Base-by-base conservation (phyloP, 371 early-diverging fungal genomes). In the Circinella minor region DNA sequence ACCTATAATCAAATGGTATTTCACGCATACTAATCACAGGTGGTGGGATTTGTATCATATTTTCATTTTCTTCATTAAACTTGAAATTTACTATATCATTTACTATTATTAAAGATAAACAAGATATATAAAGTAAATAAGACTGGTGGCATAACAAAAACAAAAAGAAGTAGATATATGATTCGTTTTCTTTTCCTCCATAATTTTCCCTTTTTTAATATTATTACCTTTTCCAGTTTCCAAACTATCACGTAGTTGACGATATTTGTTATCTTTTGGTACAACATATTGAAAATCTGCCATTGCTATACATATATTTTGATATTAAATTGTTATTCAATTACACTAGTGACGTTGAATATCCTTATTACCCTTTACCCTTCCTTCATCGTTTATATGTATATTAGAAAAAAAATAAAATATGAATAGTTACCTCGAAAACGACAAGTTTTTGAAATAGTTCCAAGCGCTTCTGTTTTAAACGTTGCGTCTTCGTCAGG, bases 261-360 rank as follows among this genome's bases (percentile, higher is more conserved):
- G 46, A 3, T 86, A 72, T 1, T 78, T 79, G 49, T 88, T 83
- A 0, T 68, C 66, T 55, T 76, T 77, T 43, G 86, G 80, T 3
- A 85, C 76, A 14, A 81, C 1, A 51, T 80, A 82, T 60, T 91
- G 91, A 67, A 80, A 89, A 74, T 91, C 91, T 0, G 86, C 88
- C 65, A 90, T 60, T 5, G 77, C 91, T 88, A 64, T 43, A 43
- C 11, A 9, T 43, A 11, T 43, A 43, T 43, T 43, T 43, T 43
- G 11, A 43, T 43, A 43, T 43, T 27, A 27, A 27, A 27, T 27
- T 27, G 27, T 27, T 27, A 27, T 27, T 27, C 2, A 27, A 27
- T 27, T 27, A 27, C 27, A 27, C 0, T 27, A 27, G 2, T 27
- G 27, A 27, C 27, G 27, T 27, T 27, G 1, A 27, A 27, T 27